Evolutionary conservation across 2,329 filamentous ascomycete genomes (phyloP), one percentile per base, ranked within the genome.

Genomic region (Pseudogymnoascus sp.): DNA sequence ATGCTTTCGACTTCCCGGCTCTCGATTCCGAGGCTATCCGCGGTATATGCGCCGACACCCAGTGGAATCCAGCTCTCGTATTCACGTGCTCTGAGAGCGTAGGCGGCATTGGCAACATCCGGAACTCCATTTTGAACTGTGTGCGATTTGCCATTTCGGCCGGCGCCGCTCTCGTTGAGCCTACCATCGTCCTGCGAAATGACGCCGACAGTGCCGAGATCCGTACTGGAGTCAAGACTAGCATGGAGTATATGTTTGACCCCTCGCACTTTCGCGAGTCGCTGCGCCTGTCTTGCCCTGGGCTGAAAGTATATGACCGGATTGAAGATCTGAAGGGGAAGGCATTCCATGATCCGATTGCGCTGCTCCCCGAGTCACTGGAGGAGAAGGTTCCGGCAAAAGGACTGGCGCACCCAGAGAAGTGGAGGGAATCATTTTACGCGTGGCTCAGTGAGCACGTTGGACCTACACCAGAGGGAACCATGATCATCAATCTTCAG

Each of bases 391-490:
- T 66, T 24, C 68, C 67, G 10, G 59, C 61, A 1, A 66, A 60
- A 29, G 68, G 68, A 2, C 57, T 70, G 2, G 37, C 10, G 15
- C 37, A 66, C 36, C 69, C 69, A 13, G 65, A 67, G 31, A 37
- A 62, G 17, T 71, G 68, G 69, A 60, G 65, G 8, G 62, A 50
- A 4, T 54, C 62, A 21, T 68, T 84, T 82, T 60, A 97, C 85
- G 65, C 83, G 85, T 0, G 93, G 92, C 62, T 89, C 84, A 0
- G 90, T 95, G 59, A 97, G 80, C 17, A 97, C 91, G 67, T 93
- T 90, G 8, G 97, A 82, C 71, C 97, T 92, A 6, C 70, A 72
- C 58, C 63, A 61, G 33, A 58, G 57, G 33, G 57, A 24, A 66
- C 66, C 2, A 47, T 66, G 7, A 47, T 67, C 10, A 47, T 70